Base-by-base conservation (phyloP, 2,329 filamentous ascomycete species). In the Aspergillus fumigatiaffinis region DNA sequence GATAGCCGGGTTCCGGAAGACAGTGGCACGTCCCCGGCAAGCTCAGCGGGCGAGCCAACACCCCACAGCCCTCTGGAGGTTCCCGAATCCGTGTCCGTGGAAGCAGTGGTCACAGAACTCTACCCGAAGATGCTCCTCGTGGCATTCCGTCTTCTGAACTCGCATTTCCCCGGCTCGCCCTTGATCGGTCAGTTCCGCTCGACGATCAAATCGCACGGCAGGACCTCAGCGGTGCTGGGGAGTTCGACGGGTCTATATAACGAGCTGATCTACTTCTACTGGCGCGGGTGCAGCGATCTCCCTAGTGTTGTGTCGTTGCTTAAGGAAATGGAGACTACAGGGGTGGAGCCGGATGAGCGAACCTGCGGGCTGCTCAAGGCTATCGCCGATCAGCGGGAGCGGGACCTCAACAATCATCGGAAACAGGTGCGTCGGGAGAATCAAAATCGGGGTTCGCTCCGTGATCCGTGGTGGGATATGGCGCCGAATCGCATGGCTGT, bases 281-380 rank as follows among this genome's bases (percentile, higher is more conserved):
- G 78, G 77, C 64, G 67, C 42, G 71, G 72, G 4, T 74, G 74
- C 52, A 72, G 71, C 6, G 74, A 79, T 48, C 63, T 80, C 1
- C 68, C 71, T 5, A 71, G 68, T 17, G 71, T 80, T 29, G 65
- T 76, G 3, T 63, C 68, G 1, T 66, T 79, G 9, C 63, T 79
- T 9, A 63, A 65, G 25, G 77, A 80, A 50, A 80, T 80, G 77
- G 70, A 77, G 51, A 63, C 71, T n/a, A 71, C 67, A 4, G 77
- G 76, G 4, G 64, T 78, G 50, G 70, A 73, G 42, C 69, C 73
- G 7, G 69, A 75, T 54, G 41, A 57, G 4, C 67, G 68, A 25
- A 78, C 76, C 4, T 61, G 68, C 14, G 54, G 58, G 0, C 58
- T 77, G 4, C 57, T 78, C 38, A 59, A 66, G 7, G 56, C 56